These are phyloP conservation scores for Albugo candida DNA, from an alignment of 352 stramenopile species.

Conservation along the genomic window DNA sequence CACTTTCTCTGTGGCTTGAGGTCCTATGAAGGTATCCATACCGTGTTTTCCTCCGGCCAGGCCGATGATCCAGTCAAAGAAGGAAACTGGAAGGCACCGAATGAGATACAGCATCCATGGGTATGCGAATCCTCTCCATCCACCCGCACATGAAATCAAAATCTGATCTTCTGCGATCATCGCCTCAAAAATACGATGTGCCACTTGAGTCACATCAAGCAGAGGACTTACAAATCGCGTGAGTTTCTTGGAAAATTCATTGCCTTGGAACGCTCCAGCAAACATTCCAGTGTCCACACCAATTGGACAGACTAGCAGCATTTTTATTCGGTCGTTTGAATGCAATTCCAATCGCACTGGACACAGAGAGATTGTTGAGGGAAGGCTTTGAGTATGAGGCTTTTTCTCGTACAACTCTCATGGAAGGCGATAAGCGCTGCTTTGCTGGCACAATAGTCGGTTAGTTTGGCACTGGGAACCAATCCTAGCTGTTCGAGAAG, in stretches of 20 bases:
- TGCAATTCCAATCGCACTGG: slow-evolving; percentile 60
- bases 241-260: slow-evolving; percentile 18
- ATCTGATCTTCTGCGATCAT: slow-evolving; percentile 33
- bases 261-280: slow-evolving; percentile 20
- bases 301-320: slow-evolving; percentile 52
- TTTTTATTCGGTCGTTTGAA: slow-evolving; percentile 36
- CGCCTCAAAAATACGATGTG: slow-evolving; percentile 24
- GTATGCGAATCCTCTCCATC: slow-evolving; percentile 26
- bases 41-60: slow-evolving; percentile 38
- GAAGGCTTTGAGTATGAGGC: background rate
- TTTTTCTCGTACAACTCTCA: slow-evolving; percentile 27
- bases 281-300: slow-evolving; percentile 69
- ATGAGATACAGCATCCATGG: slow-evolving; percentile 27
- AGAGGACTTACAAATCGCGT: slow-evolving; percentile 26
- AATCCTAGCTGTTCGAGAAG: slow-evolving; percentile 46
- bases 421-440: slow-evolving; percentile 53
- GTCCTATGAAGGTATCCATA: slow-evolving; percentile 57
- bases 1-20: background rate
- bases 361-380: background rate
- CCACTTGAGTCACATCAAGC: slow-evolving; percentile 25
- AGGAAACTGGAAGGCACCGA: slow-evolving; percentile 28
- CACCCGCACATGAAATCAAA: slow-evolving; percentile 40
- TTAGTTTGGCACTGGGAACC: slow-evolving; percentile 30
- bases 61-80: slow-evolving; percentile 30
- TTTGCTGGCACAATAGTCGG: slow-evolving; percentile 67